Evolutionary conservation across 2,329 filamentous ascomycete species (phyloP).

Genomic region (Leptographium wingfieldii): DNA sequence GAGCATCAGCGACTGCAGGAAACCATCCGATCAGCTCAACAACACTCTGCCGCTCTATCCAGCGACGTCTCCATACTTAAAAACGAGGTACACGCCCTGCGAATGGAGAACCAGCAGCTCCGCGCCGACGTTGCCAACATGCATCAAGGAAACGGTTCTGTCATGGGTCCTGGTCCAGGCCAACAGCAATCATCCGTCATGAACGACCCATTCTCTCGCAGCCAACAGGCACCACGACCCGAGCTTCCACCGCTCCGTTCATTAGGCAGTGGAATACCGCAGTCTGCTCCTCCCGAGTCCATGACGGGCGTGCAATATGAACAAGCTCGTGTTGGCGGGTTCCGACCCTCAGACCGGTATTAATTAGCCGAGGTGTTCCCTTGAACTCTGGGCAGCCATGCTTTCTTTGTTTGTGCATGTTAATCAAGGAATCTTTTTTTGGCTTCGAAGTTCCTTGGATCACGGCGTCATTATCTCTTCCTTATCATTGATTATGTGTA

Average conservation of each 20-base stretch:
- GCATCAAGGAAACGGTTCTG: constrained; percentile 2
- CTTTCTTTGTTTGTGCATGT: not conserved
- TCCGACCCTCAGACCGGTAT: constrained; percentile 19
- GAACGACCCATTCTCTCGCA: constrained; percentile 16
- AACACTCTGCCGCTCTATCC: constrained; percentile 28
- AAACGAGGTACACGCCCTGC: constrained; percentile 33
- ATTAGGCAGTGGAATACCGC: constrained; percentile 29
- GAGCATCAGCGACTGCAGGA: constrained; percentile 46
- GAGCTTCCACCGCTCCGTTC: constrained; percentile 46
- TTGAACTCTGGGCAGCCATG: not conserved
- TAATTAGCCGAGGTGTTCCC: not conserved
- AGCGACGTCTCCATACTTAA: constrained; percentile 36
- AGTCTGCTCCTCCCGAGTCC: constrained; percentile 31
- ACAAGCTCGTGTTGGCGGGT: constrained; percentile 32
- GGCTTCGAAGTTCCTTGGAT: not conserved
- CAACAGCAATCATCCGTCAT: constrained; percentile 9
- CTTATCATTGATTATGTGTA: not conserved
- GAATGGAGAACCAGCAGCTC: constrained; percentile 36
- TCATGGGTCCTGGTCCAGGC: constrained; percentile 3
- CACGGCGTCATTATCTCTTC: not conserved
- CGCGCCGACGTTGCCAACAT: constrained; percentile 22
- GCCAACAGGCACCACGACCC: constrained; percentile 22
- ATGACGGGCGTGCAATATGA: constrained; percentile 58
- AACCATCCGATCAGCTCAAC: constrained; percentile 31
- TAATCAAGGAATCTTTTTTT: not conserved